Conservation (phyloP, 306 rosid species). For the Cucumis melo region DNA sequence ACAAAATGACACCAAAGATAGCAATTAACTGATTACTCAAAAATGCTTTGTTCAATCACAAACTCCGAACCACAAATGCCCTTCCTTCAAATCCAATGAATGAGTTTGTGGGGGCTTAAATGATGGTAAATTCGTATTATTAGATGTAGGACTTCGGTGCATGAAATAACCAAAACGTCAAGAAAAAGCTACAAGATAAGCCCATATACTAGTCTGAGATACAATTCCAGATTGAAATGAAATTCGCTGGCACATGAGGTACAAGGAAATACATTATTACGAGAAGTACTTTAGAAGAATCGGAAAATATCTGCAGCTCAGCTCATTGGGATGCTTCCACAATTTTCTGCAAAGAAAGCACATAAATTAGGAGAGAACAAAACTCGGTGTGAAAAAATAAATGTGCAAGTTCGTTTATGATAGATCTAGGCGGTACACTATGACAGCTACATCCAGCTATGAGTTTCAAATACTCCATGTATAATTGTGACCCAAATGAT, state of each 20-base stretch:
- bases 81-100: neutral
- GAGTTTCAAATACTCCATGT: neutral
- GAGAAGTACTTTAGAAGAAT: conserved; percentile 13
- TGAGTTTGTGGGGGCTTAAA: neutral
- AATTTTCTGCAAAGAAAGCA: conserved; percentile 38
- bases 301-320: conserved; percentile 25
- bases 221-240: conserved; percentile 9
- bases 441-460: neutral
- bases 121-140: neutral
- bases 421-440: neutral
- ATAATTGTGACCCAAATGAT: neutral
- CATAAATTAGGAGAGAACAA: conserved; percentile 12
- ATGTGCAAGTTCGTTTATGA: neutral
- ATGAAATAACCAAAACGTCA: neutral
- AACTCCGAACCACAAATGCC: neutral
- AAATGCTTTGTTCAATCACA: neutral
- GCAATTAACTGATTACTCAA: neutral
- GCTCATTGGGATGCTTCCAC: conserved; percentile 42
- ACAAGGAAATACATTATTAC: conserved; percentile 34
- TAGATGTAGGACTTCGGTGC: neutral
- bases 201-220: neutral
- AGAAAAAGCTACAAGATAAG: neutral
- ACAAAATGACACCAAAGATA: neutral
- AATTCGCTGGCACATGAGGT: conserved; percentile 16
- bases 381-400: neutral